Percentiles rank a stretch among this genome's conserved stretches.
phyloP scores from a whole-genome alignment of 805 yeast species.

The Wickerhamiella nectarea region DNA sequence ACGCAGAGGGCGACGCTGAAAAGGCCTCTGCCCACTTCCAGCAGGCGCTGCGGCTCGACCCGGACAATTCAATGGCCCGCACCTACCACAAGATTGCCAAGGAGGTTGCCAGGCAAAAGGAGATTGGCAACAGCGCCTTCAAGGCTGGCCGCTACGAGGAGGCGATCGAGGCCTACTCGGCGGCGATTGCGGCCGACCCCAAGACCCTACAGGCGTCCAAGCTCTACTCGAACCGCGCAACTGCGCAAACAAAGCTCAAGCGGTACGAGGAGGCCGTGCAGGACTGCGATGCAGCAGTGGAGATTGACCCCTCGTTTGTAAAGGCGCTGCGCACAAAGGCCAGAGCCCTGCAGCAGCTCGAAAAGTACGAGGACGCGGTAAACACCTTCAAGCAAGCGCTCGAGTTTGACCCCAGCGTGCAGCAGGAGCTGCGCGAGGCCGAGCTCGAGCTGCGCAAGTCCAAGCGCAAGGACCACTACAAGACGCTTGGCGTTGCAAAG shows the following conservation, averaged over 20 bases:
- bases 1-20: slow-evolving; percentile 28
- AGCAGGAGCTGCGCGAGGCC: slow-evolving; percentile 29
- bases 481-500: slow-evolving; percentile 39
- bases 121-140: slow-evolving; percentile 57
- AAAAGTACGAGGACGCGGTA: slow-evolving; percentile 29
- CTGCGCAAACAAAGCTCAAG: slow-evolving; percentile 66
- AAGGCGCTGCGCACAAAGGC: slow-evolving; percentile 40
- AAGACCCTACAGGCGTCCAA: slow-evolving; percentile 36
- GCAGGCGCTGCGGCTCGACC: slow-evolving; percentile 31
- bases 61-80: slow-evolving; percentile 28
- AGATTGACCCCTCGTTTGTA: slow-evolving; percentile 49
- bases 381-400: slow-evolving; percentile 27
- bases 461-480: slow-evolving; percentile 42
- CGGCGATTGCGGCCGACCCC: slow-evolving; percentile 56
- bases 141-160: slow-evolving; percentile 47
- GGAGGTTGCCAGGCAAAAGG: slow-evolving; percentile 25
- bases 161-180: slow-evolving; percentile 59
- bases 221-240: slow-evolving; percentile 76
- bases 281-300: slow-evolving; percentile 61
- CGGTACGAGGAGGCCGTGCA: slow-evolving; percentile 62
- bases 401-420: slow-evolving; percentile 26
- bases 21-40: slow-evolving; percentile 28
- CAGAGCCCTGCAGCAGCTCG: slow-evolving; percentile 29
- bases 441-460: slow-evolving; percentile 31
- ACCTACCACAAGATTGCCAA: slow-evolving; percentile 22